Conservation (phyloP, 2,329 filamentous ascomycete species). For the Mycogone perniciosa region DNA sequence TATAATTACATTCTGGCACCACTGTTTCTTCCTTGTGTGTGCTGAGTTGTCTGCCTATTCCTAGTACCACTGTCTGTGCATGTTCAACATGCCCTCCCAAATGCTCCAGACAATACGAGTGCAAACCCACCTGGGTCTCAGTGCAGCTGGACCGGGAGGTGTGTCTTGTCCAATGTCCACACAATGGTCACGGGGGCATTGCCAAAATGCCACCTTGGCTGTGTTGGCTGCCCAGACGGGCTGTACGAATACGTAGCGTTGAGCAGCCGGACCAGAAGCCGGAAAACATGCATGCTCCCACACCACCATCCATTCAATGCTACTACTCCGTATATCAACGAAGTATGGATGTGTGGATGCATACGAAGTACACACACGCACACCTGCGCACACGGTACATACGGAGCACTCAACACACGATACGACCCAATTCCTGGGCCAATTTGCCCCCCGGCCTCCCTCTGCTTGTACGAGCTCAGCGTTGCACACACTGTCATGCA, state of each 20-base stretch:
- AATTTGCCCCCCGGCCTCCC: background rate
- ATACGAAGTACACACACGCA: too few species aligned
- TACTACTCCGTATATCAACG: background rate
- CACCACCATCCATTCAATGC: too few species aligned
- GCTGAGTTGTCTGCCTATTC: slow-evolving; percentile 3
- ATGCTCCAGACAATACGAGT: slow-evolving; percentile 3
- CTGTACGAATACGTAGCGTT: background rate
- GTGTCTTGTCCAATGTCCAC: slow-evolving; percentile 5
- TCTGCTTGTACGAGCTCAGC: background rate
- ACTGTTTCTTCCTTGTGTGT: background rate
- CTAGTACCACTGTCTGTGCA: background rate
- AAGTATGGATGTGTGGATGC: too few species aligned
- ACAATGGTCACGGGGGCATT: slow-evolving; percentile 10
- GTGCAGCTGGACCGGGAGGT: slow-evolving; percentile 1
- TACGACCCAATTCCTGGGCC: background rate
- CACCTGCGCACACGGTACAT: too few species aligned
- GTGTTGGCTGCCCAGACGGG: background rate
- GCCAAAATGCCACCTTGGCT: slow-evolving; percentile 8
- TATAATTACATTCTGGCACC: slow-evolving; percentile 1
- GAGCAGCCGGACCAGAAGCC: background rate
- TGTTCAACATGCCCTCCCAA: slow-evolving; percentile 3
- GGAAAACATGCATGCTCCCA: background rate
- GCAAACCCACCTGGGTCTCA: background rate
- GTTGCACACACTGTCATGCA: too few species aligned
- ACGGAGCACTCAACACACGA: background rate